Evolutionary conservation across 495 filamentous ascomycete species (phyloP).

Genomic region (Penicillium lagena): DNA sequence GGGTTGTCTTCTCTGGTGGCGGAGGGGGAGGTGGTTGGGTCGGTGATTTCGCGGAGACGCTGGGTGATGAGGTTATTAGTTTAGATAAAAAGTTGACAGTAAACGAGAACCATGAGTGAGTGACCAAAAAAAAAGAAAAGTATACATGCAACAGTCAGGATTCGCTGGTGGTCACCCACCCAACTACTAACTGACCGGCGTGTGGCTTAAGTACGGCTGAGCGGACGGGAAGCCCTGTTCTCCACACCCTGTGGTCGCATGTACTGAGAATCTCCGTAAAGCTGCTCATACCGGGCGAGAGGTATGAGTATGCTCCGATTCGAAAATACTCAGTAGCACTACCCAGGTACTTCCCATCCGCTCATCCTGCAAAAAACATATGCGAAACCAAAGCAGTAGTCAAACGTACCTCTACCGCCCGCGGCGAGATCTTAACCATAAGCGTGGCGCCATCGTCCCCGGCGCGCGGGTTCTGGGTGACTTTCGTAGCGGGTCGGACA

Average conservation of each 20-base stretch:
- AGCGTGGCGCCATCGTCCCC: slow-evolving; percentile 74
- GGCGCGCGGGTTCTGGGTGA: slow-evolving; percentile 31
- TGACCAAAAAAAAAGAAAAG: slow-evolving; percentile 9
- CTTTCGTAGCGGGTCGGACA: slow-evolving; percentile 20
- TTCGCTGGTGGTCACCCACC: slow-evolving; percentile 48
- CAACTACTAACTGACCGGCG: slow-evolving; percentile 44
- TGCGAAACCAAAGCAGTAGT: slow-evolving; percentile 1
- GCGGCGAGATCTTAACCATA: slow-evolving; percentile 69
- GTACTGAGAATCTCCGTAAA: slow-evolving; percentile 10
- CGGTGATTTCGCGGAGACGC: slow-evolving; percentile 61
- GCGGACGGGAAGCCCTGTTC: slow-evolving; percentile 45
- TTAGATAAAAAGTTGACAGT: not conserved
- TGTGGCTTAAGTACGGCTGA: slow-evolving; percentile 47
- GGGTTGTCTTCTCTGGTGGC: slow-evolving; percentile 67
- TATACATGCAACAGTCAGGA: slow-evolving; percentile 45
- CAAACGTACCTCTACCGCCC: slow-evolving; percentile 67
- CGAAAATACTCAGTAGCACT: too few relatives aligned
- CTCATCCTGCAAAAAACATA: not conserved
- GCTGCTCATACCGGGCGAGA: slow-evolving; percentile 6
- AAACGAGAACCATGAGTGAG: not conserved
- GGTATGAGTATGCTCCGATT: too few relatives aligned
- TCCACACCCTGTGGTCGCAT: slow-evolving; percentile 48
- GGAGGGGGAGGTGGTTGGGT: slow-evolving; percentile 34
- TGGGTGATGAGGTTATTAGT: slow-evolving; percentile 54
- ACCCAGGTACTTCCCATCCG: not conserved